Evolutionary conservation across 495 filamentous ascomycete species (phyloP).

Genomic region (Xylaria sp.): DNA sequence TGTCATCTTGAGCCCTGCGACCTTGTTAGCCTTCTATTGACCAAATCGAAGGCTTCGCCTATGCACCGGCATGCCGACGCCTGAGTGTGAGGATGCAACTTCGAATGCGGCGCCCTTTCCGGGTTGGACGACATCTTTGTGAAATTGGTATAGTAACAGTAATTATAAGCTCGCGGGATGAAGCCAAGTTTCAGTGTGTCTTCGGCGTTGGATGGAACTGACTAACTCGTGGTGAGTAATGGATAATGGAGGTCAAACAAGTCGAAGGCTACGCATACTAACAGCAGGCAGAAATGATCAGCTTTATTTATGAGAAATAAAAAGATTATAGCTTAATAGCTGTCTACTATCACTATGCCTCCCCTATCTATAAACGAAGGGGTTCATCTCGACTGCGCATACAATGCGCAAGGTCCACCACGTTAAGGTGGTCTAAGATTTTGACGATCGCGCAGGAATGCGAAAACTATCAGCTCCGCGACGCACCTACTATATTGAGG

Average conservation of each 20-base stretch:
- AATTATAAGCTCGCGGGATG: background rate
- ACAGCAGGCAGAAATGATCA: slow-evolving; percentile 58
- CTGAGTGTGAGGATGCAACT: background rate
- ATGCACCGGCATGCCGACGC: background rate
- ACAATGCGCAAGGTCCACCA: slow-evolving; percentile 58
- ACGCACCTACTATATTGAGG: slow-evolving; percentile 53
- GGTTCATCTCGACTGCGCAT: slow-evolving; percentile 62
- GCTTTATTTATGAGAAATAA: slow-evolving; percentile 39
- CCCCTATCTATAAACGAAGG: slow-evolving; percentile 63
- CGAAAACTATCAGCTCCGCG: slow-evolving; percentile 39
- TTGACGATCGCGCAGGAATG: slow-evolving; percentile 62
- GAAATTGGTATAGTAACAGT: background rate
- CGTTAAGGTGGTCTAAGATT: slow-evolving; percentile 55
- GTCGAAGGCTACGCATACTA: background rate
- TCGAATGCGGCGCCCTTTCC: background rate
- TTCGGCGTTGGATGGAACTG: slow-evolving; percentile 54
- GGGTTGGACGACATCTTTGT: background rate
- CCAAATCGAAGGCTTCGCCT: slow-evolving; percentile 38
- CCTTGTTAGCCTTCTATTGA: slow-evolving; percentile 68
- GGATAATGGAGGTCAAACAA: background rate
- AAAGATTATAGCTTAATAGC: slow-evolving; percentile 38
- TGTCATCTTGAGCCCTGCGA: slow-evolving; percentile 63
- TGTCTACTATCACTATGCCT: slow-evolving; percentile 58
- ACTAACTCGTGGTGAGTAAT: slow-evolving; percentile 59
- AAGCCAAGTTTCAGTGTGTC: background rate